Evolutionary conservation across 1,284 basidiomycete species (phyloP).

Genomic region (Tilletia caries): DNA sequence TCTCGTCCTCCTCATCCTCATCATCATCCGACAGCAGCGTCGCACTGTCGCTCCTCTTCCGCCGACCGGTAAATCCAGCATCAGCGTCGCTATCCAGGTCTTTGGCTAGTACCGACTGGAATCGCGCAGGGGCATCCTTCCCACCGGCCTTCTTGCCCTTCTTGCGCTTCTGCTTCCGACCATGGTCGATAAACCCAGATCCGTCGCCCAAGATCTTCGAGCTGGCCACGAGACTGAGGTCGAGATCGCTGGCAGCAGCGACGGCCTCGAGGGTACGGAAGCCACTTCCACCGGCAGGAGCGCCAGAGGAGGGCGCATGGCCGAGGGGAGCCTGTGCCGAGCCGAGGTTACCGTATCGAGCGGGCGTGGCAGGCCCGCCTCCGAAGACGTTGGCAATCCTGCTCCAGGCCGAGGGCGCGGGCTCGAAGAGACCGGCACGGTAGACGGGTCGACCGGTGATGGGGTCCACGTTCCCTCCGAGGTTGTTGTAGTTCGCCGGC

Average conservation of each 20-base stretch:
- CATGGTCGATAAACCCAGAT: too few relatives aligned
- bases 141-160: constrained; percentile 14
- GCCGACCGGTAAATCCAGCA: constrained; percentile 26
- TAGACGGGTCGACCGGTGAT: constrained; percentile 11
- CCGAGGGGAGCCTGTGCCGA: neutral
- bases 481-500: neutral
- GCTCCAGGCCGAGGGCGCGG: constrained; percentile 30
- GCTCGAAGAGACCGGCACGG: constrained; percentile 40
- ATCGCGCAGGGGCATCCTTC: constrained; percentile 34
- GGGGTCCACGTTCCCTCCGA: neutral
- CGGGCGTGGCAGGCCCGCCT: constrained; percentile 16
- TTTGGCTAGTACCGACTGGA: constrained; percentile 22
- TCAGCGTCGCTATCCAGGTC: constrained; percentile 17
- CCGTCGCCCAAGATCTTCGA: constrained; percentile 21
- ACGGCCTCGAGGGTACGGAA: constrained; percentile 13
- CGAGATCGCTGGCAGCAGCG: constrained; percentile 12
- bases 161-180: constrained; percentile 8
- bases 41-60: neutral
- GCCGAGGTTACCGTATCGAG: constrained; percentile 30
- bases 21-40: constrained; percentile 25
- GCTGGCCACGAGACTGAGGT: constrained; percentile 23
- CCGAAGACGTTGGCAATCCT: constrained; percentile 27
- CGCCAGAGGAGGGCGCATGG: neutral
- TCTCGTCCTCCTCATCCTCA: constrained; percentile 35
- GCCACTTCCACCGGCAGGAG: neutral